phyloP scores from a whole-genome alignment of 306 rosid species.

The Ziziphus jujuba region DNA sequence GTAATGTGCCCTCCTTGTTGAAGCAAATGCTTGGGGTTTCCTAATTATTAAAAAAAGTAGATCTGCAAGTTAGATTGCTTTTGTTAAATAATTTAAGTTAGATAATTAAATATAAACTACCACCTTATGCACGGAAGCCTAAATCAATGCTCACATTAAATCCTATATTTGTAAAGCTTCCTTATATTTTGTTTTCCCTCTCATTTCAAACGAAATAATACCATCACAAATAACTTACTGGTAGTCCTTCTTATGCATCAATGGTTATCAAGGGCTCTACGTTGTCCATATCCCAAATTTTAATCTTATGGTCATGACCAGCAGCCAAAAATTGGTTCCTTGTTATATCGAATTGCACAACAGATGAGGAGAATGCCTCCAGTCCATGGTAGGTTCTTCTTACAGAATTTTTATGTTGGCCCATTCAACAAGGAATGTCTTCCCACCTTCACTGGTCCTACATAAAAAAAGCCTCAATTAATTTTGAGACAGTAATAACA shows the following conservation, averaged over 20 bases:
- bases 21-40: slow-evolving; percentile 63
- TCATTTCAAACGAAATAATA: too few relatives aligned
- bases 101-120: too few relatives aligned
- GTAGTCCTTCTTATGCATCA: slow-evolving; percentile 65
- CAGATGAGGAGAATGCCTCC: slow-evolving; percentile 56
- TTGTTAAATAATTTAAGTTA: not conserved
- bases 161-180: too few relatives aligned
- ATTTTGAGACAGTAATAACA: not conserved
- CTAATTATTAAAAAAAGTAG: slow-evolving; percentile 32
- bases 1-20: slow-evolving; percentile 63
- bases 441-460: slow-evolving; percentile 74
- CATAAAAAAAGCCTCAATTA: slow-evolving; percentile 58
- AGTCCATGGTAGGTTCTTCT: slow-evolving; percentile 63
- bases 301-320: slow-evolving; percentile 65
- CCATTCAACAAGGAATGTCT: slow-evolving; percentile 69
- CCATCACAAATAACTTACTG: slow-evolving; percentile 35
- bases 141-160: too few relatives aligned
- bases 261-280: slow-evolving; percentile 31
- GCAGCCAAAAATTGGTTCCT: slow-evolving; percentile 72
- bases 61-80: slow-evolving; percentile 1
- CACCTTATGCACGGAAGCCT: too few relatives aligned
- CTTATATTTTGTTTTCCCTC: too few relatives aligned
- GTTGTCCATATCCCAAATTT: slow-evolving; percentile 75
- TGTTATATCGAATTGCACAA: slow-evolving; percentile 68
- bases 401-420: slow-evolving; percentile 67